A percentile compares a stretch with the other conserved stretches of the same genome.
These are phyloP conservation scores for Monilinia fructicola DNA, from an alignment of 2,329 filamentous ascomycete species.

Conservation along the genomic window DNA sequence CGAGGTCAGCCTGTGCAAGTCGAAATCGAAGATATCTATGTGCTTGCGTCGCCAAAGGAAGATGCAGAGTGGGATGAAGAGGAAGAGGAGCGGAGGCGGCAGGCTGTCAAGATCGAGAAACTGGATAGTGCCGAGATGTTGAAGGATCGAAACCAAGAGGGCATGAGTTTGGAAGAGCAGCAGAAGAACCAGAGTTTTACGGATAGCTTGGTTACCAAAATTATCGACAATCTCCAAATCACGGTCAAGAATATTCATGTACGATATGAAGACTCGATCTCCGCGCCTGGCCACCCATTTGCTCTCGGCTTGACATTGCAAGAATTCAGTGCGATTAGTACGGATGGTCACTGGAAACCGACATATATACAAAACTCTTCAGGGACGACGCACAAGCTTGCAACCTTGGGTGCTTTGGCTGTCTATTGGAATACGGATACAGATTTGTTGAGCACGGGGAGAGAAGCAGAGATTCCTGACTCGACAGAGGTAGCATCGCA, in stretches of 20 bases:
- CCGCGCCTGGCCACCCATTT: slow-evolving; percentile 91
- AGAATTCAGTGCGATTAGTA: slow-evolving; percentile 96
- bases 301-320: slow-evolving; percentile 88
- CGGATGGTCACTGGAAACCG: slow-evolving; percentile 90
- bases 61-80: slow-evolving; percentile 91
- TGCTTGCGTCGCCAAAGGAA: slow-evolving; percentile 92
- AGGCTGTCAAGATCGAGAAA: slow-evolving; percentile 98
- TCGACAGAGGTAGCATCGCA: slow-evolving; percentile 65
- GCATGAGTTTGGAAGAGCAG: slow-evolving; percentile 91
- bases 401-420: slow-evolving; percentile 82
- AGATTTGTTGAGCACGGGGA: slow-evolving; percentile 75
- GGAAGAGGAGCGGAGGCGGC: slow-evolving; percentile 82
- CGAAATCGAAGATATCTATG: slow-evolving; percentile 93
- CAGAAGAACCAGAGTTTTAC: slow-evolving; percentile 98
- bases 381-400: slow-evolving; percentile 86
- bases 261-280: slow-evolving; percentile 96
- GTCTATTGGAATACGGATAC: slow-evolving; percentile 99
- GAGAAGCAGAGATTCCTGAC: slow-evolving; percentile 62
- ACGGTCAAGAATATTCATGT: slow-evolving; percentile 98
- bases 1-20: slow-evolving; percentile 92
- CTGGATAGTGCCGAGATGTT: slow-evolving; percentile 93
- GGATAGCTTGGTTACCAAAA: slow-evolving; percentile 89
- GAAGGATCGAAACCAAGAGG: slow-evolving; percentile 88
- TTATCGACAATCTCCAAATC: slow-evolving; percentile 97
- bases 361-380: slow-evolving; percentile 91